A percentile compares a stretch with the other conserved stretches of the same genome.
Conservation (phyloP, 1,139 yeast species). For the Kazachstania sp. region DNA sequence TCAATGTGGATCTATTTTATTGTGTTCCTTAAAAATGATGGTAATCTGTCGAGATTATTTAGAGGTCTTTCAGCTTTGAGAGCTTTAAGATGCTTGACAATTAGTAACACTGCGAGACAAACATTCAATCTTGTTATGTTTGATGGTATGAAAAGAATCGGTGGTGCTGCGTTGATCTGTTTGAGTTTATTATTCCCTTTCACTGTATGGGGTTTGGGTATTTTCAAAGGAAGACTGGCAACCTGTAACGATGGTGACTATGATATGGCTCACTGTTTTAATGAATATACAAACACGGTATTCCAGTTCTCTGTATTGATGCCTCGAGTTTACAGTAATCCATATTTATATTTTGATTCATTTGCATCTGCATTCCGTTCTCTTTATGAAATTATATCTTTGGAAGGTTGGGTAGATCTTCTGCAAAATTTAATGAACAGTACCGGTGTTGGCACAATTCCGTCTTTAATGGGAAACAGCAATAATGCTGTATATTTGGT, state of each 20-base stretch:
- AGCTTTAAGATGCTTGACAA: constrained; percentile 72
- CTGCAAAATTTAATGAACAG: constrained; percentile 60
- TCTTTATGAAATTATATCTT: constrained; percentile 72
- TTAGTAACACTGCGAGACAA: constrained; percentile 67
- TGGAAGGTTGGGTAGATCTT: constrained; percentile 92
- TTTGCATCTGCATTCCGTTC: constrained; percentile 61
- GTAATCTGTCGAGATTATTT: constrained; percentile 56
- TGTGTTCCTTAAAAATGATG: constrained; percentile 48
- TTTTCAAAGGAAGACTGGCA: constrained; percentile 68
- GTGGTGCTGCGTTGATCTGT: constrained; percentile 70
- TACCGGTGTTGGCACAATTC: constrained; percentile 60
- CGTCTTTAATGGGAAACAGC: constrained; percentile 49
- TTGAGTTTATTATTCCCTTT: constrained; percentile 74
- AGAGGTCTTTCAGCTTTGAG: constrained; percentile 82
- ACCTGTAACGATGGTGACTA: constrained; percentile 56
- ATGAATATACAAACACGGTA: constrained; percentile 55
- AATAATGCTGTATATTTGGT: constrained; percentile 69
- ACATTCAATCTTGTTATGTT: constrained; percentile 77
- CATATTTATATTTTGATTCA: constrained; percentile 56
- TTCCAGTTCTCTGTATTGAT: constrained; percentile 69
- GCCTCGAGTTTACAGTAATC: constrained; percentile 62
- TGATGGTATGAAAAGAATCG: constrained; percentile 68
- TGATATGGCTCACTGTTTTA: constrained; percentile 39
- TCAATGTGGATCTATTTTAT: constrained; percentile 76
- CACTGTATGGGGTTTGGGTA: constrained; percentile 81